Evolutionary conservation across 768 basidiomycete genomes (phyloP).

Genomic region (Rhodotorula babjevae): DNA sequence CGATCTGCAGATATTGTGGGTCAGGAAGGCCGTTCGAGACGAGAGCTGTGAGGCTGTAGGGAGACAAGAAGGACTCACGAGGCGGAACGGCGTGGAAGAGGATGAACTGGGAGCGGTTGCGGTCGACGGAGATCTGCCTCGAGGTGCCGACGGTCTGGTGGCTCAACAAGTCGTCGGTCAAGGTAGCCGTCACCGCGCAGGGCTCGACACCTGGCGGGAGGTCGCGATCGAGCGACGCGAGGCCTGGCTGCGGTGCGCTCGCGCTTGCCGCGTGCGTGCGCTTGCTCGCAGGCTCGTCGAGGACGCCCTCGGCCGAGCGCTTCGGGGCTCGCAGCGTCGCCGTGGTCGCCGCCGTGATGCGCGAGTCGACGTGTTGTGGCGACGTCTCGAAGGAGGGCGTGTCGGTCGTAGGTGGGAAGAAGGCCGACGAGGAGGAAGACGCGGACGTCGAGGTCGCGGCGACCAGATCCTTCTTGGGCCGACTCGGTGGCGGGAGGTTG

Average conservation of each 20-base stretch:
- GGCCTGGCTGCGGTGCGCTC: not conserved
- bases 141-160: not conserved
- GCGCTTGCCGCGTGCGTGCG: no score
- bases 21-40: not conserved
- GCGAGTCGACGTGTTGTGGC: not conserved
- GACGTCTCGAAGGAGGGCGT: not conserved
- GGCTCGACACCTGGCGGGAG: constrained; percentile 4
- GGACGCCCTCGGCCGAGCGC: not conserved
- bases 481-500: constrained; percentile 1
- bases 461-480: constrained; percentile 2
- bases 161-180: constrained; percentile 36
- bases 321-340: not conserved
- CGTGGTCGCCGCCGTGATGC: not conserved
- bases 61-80: constrained; percentile 8
- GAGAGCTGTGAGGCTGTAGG: no score
- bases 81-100: constrained; percentile 8
- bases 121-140: constrained; percentile 19
- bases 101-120: constrained; percentile 15
- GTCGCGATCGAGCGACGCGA: constrained; percentile 17
- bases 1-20: not conserved
- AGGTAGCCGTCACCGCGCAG: constrained; percentile 9
- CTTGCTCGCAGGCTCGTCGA: not conserved
- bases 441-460: not conserved
- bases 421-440: no score
- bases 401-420: not conserved